Percentiles rank a stretch among this genome's conserved stretches.
Conservation (phyloP, 2,329 filamentous ascomycete species). For the Calycina marina region DNA sequence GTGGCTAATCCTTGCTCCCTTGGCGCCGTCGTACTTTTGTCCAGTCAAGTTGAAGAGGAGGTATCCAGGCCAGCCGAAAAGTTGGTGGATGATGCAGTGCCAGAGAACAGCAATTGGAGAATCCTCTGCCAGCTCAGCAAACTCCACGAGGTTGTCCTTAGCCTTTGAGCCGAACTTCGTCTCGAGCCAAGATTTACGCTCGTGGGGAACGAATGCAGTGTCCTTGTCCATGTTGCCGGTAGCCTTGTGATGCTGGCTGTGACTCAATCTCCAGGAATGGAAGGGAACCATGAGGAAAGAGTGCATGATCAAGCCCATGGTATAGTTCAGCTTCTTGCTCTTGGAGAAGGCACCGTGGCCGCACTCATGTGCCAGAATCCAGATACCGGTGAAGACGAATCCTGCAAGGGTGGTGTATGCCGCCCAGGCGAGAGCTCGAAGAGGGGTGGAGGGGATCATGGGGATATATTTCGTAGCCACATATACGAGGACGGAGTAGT, state of each 20-base stretch:
- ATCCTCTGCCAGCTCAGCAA: slow-evolving; percentile 45
- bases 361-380: slow-evolving; percentile 60
- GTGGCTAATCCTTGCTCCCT: slow-evolving; percentile 19
- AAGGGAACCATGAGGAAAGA: slow-evolving; percentile 54
- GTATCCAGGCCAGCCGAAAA: slow-evolving; percentile 50
- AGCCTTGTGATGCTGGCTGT: slow-evolving; percentile 55
- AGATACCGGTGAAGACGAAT: slow-evolving; percentile 53
- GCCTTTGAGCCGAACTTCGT: slow-evolving; percentile 18
- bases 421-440: slow-evolving; percentile 38
- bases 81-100: slow-evolving; percentile 44
- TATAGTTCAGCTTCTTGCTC: slow-evolving; percentile 41
- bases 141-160: slow-evolving; percentile 23
- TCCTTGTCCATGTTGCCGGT: slow-evolving; percentile 55
- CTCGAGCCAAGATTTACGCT: slow-evolving; percentile 22
- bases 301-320: slow-evolving; percentile 50
- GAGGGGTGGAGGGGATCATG: slow-evolving; percentile 29
- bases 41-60: slow-evolving; percentile 39
- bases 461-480: slow-evolving; percentile 39
- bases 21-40: slow-evolving; percentile 19
- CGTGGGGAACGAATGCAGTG: slow-evolving; percentile 46
- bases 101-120: slow-evolving; percentile 40
- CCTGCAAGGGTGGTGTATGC: slow-evolving; percentile 52
- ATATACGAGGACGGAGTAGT: slow-evolving; percentile 32
- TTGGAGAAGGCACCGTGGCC: slow-evolving; percentile 56
- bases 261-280: slow-evolving; percentile 59